Base-by-base conservation (phyloP, 441 rosid species). In the Syzygium malaccense region DNA sequence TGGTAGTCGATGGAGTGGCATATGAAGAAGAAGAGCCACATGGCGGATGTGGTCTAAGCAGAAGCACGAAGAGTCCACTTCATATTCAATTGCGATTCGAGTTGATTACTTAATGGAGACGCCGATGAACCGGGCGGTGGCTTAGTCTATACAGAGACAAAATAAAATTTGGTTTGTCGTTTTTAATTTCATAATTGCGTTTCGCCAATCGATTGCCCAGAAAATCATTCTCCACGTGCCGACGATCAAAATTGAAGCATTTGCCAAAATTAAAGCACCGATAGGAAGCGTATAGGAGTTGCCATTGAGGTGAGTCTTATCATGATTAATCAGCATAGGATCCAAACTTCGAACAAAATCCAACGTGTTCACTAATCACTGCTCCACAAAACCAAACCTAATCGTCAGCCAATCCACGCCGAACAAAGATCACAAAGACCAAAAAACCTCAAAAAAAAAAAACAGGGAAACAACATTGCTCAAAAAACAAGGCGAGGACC, bases 1-100 rank as follows among this genome's bases (percentile, higher is more conserved):
- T 92, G 91, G 96, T 96, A 95, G 87, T 90, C 92, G 91, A 97
- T 93, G 89, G 92, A 89, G 92, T 95, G 98, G 86, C 88, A 41
- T 7, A 41, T 0, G 8, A 41, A 45, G 48, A 45, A 1, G 48
- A 7, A 7, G 48, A 45, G 48, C 48, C 48, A 1, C 48, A 45
- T 45, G 48, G 9, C 9, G 9, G 48, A 45, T 45, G 48, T 45
- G 48, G 10, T 45, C 48, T 9, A 45, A 45, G 48, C 48, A 45
- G 2, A 7, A 45, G 48, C 48, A 45, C 2, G 9, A 45, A 7
- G 48, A 45, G 48, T 1, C 48, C 48, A 45, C 48, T 45, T 45
- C 48, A 45, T 1, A 45, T 45, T 45, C 9, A 0, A 45, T 45
- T 9, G 48, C 48, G 2, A 45, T 45, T 8, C 48, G 48, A 45